Conservation (phyloP, 176 grass and related monocot species). For the Oryza officinalis region DNA sequence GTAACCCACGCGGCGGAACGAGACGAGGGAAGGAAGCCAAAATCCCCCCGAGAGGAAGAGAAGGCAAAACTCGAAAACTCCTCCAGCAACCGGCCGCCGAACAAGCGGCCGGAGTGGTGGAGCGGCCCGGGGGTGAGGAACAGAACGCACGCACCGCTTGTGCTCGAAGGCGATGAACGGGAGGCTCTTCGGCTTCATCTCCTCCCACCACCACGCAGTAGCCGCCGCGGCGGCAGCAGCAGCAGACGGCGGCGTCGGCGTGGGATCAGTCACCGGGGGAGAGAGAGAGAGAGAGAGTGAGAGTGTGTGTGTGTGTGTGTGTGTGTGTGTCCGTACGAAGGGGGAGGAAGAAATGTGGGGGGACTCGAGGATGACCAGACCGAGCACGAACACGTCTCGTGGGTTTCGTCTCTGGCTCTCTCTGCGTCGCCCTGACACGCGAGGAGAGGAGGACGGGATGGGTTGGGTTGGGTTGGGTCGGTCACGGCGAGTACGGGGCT, state of each 20-base stretch:
- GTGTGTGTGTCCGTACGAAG: background rate
- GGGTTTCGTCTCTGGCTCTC: background rate
- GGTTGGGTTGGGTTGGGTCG: background rate
- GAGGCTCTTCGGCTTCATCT: constrained; percentile 85
- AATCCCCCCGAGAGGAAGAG: background rate
- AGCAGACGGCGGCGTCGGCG: background rate
- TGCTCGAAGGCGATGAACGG: constrained; percentile 90
- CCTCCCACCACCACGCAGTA: background rate
- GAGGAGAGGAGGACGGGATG: background rate
- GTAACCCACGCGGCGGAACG: background rate
- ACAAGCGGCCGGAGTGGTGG: background rate
- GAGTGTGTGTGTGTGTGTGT: background rate
- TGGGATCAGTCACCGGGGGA: background rate
- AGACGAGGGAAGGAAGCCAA: background rate
- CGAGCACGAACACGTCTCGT: constrained; percentile 26
- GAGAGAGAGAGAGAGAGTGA: too few species aligned
- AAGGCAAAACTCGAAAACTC: background rate
- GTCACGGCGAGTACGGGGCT: background rate
- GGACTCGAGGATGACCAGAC: constrained; percentile 35
- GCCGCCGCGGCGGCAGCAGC: background rate
- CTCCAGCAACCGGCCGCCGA: background rate
- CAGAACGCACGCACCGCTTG: too few species aligned
- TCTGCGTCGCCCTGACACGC: too few species aligned
- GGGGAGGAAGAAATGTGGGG: background rate
- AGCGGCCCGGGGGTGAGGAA: too few species aligned